phyloP scores from a whole-genome alignment of 306 rosid species.

The Glycine tomentella region DNA sequence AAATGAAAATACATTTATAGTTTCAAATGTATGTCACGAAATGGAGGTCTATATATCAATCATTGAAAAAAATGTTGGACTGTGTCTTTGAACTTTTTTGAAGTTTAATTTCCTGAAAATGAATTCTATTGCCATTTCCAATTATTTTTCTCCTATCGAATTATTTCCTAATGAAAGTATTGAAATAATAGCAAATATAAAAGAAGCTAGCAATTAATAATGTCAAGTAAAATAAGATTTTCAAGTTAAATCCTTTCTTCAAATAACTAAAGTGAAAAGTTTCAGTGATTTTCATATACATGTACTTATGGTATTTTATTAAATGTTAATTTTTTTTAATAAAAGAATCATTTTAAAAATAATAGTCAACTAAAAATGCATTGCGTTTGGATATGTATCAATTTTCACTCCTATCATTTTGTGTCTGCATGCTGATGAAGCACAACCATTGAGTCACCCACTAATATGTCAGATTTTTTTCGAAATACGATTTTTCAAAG shows the following conservation, averaged over 20 bases:
- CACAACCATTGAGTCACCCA: constrained; percentile 21
- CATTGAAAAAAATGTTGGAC: constrained; percentile 25
- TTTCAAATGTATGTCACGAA: constrained; percentile 35
- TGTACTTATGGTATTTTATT: too few relatives aligned
- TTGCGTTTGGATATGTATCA: neutral
- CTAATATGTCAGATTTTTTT: constrained; percentile 7
- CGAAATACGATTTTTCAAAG: constrained; percentile 26
- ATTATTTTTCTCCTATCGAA: neutral
- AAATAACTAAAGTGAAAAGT: too few relatives aligned
- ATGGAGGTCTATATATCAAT: constrained; percentile 26
- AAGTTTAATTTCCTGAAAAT: constrained; percentile 19
- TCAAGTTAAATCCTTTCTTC: too few relatives aligned
- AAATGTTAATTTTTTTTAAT: too few relatives aligned
- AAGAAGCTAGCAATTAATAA: too few relatives aligned
- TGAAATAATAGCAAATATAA: neutral
- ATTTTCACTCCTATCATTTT: constrained; percentile 10
- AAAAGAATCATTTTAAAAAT: neutral
- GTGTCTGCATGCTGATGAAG: constrained; percentile 23
- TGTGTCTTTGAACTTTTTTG: neutral
- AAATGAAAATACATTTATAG: constrained; percentile 26
- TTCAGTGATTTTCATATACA: too few relatives aligned
- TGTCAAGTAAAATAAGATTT: too few relatives aligned
- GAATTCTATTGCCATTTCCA: neutral
- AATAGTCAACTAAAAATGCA: neutral
- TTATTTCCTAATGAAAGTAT: neutral